Base-by-base conservation (phyloP, 2,329 filamentous ascomycete species). In the Cladosporium velox region DNA sequence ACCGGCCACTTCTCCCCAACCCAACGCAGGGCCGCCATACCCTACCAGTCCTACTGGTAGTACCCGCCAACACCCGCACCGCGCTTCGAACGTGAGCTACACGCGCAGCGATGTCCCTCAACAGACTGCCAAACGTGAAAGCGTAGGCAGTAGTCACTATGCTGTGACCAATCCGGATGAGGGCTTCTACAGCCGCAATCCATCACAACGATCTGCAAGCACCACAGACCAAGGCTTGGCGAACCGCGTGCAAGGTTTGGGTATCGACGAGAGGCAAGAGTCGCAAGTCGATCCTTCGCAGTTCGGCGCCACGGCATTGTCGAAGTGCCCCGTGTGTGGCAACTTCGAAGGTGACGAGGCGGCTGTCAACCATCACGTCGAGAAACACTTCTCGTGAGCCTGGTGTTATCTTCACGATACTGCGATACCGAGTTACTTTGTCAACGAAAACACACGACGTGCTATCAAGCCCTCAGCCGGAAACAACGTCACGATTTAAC, bases 331-430 rank as follows among this genome's bases (percentile, higher is more conserved):
- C 1, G 73, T 76, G 15, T 76, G 74, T 67, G 70, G 68, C 2
- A 49, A 71, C 18, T 76, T 76, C 66, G 73, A 75, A 64, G 74
- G 74, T n/a, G 74, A 76, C 60, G 74, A 75, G 64, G 70, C 70
- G n/a, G 74, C 74, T 44, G 70, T 76, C n/a, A 73, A 67, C 58
- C 72, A 74, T 71, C 74, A 76, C 69, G 74, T 76, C 35, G 70
- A 65, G 28, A 72, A 70, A 44, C 74, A 76, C 66, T 76, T 75
- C 63, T 59, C 67, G 35, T 75, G 64, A 71, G 12, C 52, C 38
- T 44, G 38, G 18, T 44, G 18, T n/a, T 1, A 18, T 44, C n/a
- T 30, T 18, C 12, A 14, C 26, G 24, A 52, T 11, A n/a, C 21
- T 18, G 11, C 11, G 49, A 52, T 12, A 51, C 4, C 26, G 21